Evolutionary conservation across 169 alveolate genomes (phyloP).

Genomic region (Plasmodium vinckei): DNA sequence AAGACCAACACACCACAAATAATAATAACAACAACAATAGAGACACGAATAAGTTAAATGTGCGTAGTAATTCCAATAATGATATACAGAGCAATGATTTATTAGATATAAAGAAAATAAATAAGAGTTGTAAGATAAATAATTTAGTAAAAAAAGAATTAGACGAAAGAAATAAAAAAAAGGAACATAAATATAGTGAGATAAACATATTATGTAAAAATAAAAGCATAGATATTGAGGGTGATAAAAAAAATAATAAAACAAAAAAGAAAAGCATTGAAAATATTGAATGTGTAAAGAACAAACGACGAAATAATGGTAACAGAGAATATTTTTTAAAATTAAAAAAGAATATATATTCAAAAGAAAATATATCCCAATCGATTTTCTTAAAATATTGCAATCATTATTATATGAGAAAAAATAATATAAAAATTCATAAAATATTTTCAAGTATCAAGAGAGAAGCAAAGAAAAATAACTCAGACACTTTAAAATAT

Average conservation of each 20-base stretch:
- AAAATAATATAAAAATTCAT: slow-evolving; percentile 16
- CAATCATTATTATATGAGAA: slow-evolving; percentile 17
- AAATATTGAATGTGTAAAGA: not conserved
- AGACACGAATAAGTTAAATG: not conserved
- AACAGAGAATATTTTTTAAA: not conserved
- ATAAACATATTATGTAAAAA: not conserved
- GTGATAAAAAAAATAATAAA: too few species aligned
- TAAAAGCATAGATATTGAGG: not conserved
- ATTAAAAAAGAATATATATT: slow-evolving; percentile 13
- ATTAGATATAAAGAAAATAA: too few species aligned
- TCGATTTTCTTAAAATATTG: not conserved
- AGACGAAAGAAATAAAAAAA: not conserved
- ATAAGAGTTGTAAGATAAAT: too few species aligned
- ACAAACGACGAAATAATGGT: not conserved
- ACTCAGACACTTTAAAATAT: not conserved
- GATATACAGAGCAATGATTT: too few species aligned
- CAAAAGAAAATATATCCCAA: slow-evolving; percentile 10
- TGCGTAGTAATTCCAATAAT: too few species aligned
- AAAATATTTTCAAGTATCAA: slow-evolving; percentile 15
- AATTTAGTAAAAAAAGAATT: not conserved
- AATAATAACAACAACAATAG: not conserved
- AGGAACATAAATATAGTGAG: not conserved
- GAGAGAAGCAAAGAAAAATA: slow-evolving; percentile 1
- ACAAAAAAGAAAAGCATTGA: not conserved
- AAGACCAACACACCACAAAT: not conserved